Evolutionary conservation across 768 basidiomycete species (phyloP), one percentile per base, ranked within the genome.

Genomic region (Collybiopsis confluens): DNA sequence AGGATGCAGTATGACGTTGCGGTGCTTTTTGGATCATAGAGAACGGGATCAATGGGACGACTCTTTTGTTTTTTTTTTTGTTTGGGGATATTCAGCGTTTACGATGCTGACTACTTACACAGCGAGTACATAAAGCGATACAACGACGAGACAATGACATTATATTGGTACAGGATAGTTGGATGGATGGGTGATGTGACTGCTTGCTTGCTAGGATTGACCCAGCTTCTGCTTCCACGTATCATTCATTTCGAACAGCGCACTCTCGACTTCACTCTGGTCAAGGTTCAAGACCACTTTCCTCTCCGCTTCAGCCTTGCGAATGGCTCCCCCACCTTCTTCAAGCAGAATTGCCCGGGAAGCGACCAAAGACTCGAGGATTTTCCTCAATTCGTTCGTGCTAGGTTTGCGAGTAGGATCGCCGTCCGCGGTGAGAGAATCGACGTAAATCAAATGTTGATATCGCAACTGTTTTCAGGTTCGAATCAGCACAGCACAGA

Each of bases 231-330:
- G 16, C 26, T 23, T 52, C 50, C 50, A 52, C 3, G 26, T 27
- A 6, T 52, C 50, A 30, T 43, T 43, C 15, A 52, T 28, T 13
- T 92, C 91, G 41, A 89, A 81, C 44, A 98, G 71, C 23, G 92
- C 88, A 52, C 91, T 76, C 68, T 94, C 91, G 0, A 95, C 87
- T 59, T 97, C 94, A 0, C 73, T 74, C 57, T 85, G 82, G 65
- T 96, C 94, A 57, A 96, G 64, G 62, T 92, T 92, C n/a, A 95
- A 70, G 55, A 92, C 69, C 1, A 96, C 74, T 60, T 83, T 80
- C 56, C 88, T 73, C 53, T 94, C 91, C 6, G 74, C 78, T 41
- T 78, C 76, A 1, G 73, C 66, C 61, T 88, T 90, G 38, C 83
- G 73, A 43, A 73, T 60, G 0, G 75, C 75, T 2, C 73, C 71